Evolutionary conservation across 352 stramenopile species (phyloP).

Genomic region (Globisporangium emineosum): DNA sequence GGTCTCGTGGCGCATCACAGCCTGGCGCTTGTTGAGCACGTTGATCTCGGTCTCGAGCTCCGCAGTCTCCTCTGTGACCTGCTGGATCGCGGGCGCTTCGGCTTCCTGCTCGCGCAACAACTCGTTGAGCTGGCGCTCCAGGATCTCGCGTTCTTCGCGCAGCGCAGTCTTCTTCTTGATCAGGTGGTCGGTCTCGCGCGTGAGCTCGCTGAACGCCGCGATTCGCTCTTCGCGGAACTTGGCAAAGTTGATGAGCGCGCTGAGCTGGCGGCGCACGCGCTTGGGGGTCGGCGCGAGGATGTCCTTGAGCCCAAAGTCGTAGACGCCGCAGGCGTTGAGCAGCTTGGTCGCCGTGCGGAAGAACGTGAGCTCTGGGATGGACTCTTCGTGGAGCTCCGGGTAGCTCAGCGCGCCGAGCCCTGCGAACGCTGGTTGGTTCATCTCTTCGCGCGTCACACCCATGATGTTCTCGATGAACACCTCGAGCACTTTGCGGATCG

Average conservation of each 20-base stretch:
- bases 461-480: slow-evolving; percentile 89
- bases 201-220: slow-evolving; percentile 78
- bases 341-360: slow-evolving; percentile 89
- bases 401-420: slow-evolving; percentile 79
- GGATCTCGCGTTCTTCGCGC: slow-evolving; percentile 54
- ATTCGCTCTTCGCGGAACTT: slow-evolving; percentile 95
- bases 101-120: slow-evolving; percentile 49
- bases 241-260: slow-evolving; percentile 96
- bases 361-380: slow-evolving; percentile 91
- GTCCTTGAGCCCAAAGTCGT: slow-evolving; percentile 94
- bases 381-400: slow-evolving; percentile 93
- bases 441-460: slow-evolving; percentile 88
- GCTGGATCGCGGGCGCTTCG: slow-evolving; percentile 53
- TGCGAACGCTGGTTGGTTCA: slow-evolving; percentile 88
- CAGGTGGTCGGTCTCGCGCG: slow-evolving; percentile 64
- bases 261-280: slow-evolving; percentile 91
- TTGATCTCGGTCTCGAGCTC: slow-evolving; percentile 89
- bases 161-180: slow-evolving; percentile 40
- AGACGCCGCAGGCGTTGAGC: slow-evolving; percentile 89
- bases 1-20: slow-evolving; percentile 81
- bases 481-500: slow-evolving; percentile 88
- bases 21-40: slow-evolving; percentile 88
- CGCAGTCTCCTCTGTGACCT: slow-evolving; percentile 79
- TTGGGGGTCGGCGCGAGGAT: slow-evolving; percentile 86
- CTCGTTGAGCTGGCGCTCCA: slow-evolving; percentile 63